phyloP scores from a whole-genome alignment of 306 rosid species.

The Sicyos edulis region DNA sequence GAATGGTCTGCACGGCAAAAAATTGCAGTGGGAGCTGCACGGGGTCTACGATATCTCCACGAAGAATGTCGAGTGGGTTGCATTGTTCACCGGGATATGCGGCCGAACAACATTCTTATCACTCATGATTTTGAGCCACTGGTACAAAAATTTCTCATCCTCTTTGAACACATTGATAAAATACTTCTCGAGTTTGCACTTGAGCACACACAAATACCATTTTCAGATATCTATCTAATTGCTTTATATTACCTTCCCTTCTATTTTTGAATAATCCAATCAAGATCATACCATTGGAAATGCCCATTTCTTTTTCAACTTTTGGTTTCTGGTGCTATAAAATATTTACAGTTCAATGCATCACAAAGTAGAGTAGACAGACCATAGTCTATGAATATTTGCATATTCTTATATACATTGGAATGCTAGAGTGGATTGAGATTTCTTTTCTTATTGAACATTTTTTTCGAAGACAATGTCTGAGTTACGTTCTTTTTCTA shows the following conservation, averaged over 20 bases:
- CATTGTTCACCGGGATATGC: constrained; percentile 98
- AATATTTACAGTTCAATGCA: background rate
- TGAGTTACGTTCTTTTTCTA: constrained; percentile 22
- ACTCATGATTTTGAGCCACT: constrained; percentile 99
- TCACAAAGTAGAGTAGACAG: background rate
- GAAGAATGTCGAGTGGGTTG: constrained; percentile 99
- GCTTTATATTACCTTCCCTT: background rate
- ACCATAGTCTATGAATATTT: background rate
- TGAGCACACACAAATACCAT: no score
- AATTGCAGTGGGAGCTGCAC: constrained; percentile 93
- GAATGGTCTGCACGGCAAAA: constrained; percentile 94
- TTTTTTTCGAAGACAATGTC: background rate
- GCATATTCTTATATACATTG: no score
- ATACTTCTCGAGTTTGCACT: background rate
- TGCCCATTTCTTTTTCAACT: background rate
- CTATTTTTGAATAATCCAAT: background rate
- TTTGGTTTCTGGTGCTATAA: background rate
- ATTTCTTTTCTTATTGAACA: background rate
- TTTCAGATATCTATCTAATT: background rate
- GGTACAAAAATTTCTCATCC: constrained; percentile 36
- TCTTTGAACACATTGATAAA: background rate
- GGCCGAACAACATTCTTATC: constrained; percentile 97
- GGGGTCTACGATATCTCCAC: constrained; percentile 93
- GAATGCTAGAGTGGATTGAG: no score
- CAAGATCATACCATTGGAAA: background rate